Base-by-base conservation (phyloP, 2,329 filamentous ascomycete genomes). In the Sporothrix phasma region DNA sequence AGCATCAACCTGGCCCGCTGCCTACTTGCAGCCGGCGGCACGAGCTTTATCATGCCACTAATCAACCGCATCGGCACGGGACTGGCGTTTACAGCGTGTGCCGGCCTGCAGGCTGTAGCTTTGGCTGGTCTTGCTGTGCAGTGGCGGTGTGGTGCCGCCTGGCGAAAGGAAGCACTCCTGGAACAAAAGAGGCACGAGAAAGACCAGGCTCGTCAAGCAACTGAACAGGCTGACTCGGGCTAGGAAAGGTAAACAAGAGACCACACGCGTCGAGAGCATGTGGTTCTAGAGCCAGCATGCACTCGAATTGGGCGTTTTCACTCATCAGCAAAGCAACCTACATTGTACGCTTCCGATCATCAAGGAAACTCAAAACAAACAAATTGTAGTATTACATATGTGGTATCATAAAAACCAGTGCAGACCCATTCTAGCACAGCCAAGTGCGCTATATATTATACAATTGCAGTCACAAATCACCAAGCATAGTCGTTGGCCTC, bases 1-100 rank as follows among this genome's bases (percentile, higher is more conserved):
- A 82, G 85, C 0, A 86, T 86, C 66, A 88, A 88, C 66, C 73
- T 89, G 4, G 79, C 83, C 3, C 75, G 85, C n/a, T 88, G 85
- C 70, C 72, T 84, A 17, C 74, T 84, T 54, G 85, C 84, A 22
- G 86, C 86, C 0, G 80, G 76, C 0, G 81, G 80, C 1, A 85
- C 84, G 15, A 83, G 81, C 0, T 76, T 84, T 8, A 81, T 88
- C 37, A 79, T 85, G 61, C 76, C 79, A 54, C 83, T 88, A 76
- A 79, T 88, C 45, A 68, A 73, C 5, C 74, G 73, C 0, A 80
- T 87, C 75, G 85, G 84, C 2, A 72, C 79, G 26, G 85, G 84
- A 0, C 86, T 83, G 81, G 81, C 80, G 10, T 86, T 81, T 65
- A 85, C 82, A 0, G 79, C 86, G 51, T 76, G 85, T 58, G 80